Evolutionary conservation across 2,329 filamentous ascomycete species (phyloP).

Genomic region (Aspergillus versicolor): DNA sequence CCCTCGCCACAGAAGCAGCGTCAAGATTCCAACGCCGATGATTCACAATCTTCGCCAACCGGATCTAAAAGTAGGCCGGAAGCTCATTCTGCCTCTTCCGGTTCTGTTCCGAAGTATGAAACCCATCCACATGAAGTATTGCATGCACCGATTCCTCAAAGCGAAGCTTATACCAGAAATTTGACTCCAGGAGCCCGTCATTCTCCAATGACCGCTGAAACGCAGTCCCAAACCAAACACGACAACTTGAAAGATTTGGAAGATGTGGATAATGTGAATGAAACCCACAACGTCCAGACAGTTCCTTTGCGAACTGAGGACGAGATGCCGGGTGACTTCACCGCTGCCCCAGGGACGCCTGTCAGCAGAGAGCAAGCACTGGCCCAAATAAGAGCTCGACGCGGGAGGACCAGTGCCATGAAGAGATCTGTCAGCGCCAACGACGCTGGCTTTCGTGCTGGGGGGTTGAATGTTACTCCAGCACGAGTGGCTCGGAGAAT

Average conservation of each 20-base stretch:
- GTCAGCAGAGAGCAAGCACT: conserved; percentile 49
- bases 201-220: conserved; percentile 13
- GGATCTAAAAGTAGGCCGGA: conserved; percentile 8
- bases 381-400: conserved; percentile 49
- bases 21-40: conserved; percentile 18
- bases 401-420: conserved; percentile 45
- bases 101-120: conserved; percentile 13
- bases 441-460: conserved; percentile 32
- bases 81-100: conserved; percentile 3
- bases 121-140: conserved; percentile 9
- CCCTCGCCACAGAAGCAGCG: conserved; percentile 25
- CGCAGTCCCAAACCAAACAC: conserved; percentile 9
- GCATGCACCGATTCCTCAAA: conserved; percentile 14
- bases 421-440: conserved; percentile 42
- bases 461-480: conserved; percentile 25
- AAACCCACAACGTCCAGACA: conserved; percentile 27
- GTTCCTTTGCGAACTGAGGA: conserved; percentile 34
- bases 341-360: conserved; percentile 41
- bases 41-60: conserved; percentile 10
- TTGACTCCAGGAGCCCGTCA: conserved; percentile 12
- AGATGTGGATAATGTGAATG: background rate
- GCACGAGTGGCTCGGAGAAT: conserved; percentile 30
- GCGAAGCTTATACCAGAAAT: conserved; percentile 12
- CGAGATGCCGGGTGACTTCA: conserved; percentile 21
- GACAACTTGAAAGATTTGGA: background rate